Conservation (phyloP, 208 protist genomes). For the Trypanosoma melophagium region DNA sequence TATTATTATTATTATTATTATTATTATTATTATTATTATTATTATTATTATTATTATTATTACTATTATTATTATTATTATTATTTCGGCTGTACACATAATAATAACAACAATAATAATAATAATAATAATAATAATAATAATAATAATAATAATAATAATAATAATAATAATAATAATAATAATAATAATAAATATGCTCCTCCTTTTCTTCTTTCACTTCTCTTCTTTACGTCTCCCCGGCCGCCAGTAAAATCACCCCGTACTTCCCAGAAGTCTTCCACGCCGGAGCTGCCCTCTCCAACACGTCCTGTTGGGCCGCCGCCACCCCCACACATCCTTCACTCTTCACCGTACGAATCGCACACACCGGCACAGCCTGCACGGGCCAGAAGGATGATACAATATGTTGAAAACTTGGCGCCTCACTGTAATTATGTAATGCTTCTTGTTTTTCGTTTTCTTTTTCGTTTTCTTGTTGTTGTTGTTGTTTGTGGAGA, state of each 20-base stretch:
- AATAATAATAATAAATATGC: no score
- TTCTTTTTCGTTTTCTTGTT: not conserved
- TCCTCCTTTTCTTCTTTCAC: not conserved
- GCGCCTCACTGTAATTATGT: conserved; percentile 36
- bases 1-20: no score
- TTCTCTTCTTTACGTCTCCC: not conserved
- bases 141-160: no score
- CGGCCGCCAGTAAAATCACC: conserved; percentile 64
- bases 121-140: no score
- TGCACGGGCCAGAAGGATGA: conserved; percentile 72
- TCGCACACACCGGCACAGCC: conserved; percentile 60
- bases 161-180: no score
- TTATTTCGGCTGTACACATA: no score
- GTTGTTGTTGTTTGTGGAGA: not conserved
- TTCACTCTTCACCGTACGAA: conserved; percentile 92
- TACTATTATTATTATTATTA: no score
- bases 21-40: no score
- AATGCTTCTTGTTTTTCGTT: no score
- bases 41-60: no score
- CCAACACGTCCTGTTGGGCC: conserved; percentile 46
- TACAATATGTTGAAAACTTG: conserved; percentile 59
- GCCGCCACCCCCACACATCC: conserved; percentile 67
- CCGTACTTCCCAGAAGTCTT: conserved; percentile 79
- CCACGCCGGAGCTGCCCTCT: conserved; percentile 47
- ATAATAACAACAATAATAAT: no score